Base-by-base conservation (phyloP, 495 filamentous ascomycete genomes). In the Hypoxylon cercidicola region DNA sequence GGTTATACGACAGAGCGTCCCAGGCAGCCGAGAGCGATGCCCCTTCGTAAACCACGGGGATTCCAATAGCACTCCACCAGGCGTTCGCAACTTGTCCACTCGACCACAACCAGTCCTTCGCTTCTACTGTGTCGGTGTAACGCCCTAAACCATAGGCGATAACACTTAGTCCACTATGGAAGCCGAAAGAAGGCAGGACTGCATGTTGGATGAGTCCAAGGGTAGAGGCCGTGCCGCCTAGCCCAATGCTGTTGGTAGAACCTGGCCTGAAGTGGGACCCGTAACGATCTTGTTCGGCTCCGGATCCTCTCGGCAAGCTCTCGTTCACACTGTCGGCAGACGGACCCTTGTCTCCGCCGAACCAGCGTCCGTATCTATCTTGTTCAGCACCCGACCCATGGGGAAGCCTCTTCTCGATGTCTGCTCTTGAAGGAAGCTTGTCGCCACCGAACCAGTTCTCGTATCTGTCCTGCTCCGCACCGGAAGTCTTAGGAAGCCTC, bases 41-140 rank as follows among this genome's bases (percentile, higher is more conserved):
- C 1, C 78, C 75, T 8, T 77, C 60, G 41, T 73, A 66, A 21
- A 78, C 65, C 13, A 84, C 71, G 1, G 72, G 77, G 16, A 73
- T 74, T 34, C 85, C 82, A 48, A 87, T 64, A 37, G 85, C 82
- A 51, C 75, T 81, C 82, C 82, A 85, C 85, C 85, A 88, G 5
- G 81, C 85, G 67, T 85, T 87, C 56, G 76, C 56, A 23, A 87
- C 79, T 66, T 82, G 84, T 16, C 71, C 79, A 2, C 75, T 69
- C 0, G 84, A 82, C 85, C 85, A 88, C 23, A 82, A 66, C 77
- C 80, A 82, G 66, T 88, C 84, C 67, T 88, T 88, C 21, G 80
- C 71, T 21, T 87, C 85, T 28, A 82, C 77, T 15, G 77, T 75
- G 72, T 84, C 60, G 3, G 81, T 83, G 39, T 76, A 68, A 12